Conservation (phyloP, 148 eudicot species). For the Arctostaphylos glauca region DNA sequence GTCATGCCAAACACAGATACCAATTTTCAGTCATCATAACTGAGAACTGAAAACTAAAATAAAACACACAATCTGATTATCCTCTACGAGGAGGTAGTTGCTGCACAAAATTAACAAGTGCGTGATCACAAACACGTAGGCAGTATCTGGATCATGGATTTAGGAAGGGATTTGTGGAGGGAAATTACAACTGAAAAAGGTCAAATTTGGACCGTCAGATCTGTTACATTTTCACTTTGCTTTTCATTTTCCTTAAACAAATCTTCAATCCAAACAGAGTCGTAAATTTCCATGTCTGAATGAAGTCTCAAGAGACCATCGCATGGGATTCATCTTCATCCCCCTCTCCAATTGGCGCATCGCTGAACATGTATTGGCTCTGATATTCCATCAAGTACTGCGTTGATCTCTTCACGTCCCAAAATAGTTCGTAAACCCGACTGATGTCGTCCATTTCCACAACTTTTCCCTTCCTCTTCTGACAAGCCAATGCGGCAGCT, state of each 20-base stretch:
- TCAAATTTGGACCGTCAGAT: neutral
- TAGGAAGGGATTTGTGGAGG: neutral
- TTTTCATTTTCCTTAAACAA: neutral
- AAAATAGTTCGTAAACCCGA: slow-evolving; percentile 75
- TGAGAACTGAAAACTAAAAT: neutral
- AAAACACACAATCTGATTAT: neutral
- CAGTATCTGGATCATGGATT: neutral
- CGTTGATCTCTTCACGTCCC: slow-evolving; percentile 93
- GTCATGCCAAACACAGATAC: too few relatives aligned
- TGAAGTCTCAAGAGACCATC: slow-evolving; percentile 36
- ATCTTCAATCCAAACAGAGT: neutral
- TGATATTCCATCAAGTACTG: slow-evolving; percentile 97
- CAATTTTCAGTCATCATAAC: neutral
- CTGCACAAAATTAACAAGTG: slow-evolving; percentile 11
- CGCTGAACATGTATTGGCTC: slow-evolving; percentile 87
- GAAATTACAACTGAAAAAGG: neutral
- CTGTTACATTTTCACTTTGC: neutral
- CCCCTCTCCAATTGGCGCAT: slow-evolving; percentile 43
- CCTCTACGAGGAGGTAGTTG: neutral
- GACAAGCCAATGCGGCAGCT: slow-evolving; percentile 79
- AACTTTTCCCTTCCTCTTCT: slow-evolving; percentile 71
- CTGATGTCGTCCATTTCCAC: slow-evolving; percentile 94
- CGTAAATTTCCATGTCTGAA: neutral
- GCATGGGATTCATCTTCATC: slow-evolving; percentile 49
- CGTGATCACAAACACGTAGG: neutral